Evolutionary conservation across 2,329 filamentous ascomycete genomes (phyloP).

Genomic region (Sordariomycetes sp.): DNA sequence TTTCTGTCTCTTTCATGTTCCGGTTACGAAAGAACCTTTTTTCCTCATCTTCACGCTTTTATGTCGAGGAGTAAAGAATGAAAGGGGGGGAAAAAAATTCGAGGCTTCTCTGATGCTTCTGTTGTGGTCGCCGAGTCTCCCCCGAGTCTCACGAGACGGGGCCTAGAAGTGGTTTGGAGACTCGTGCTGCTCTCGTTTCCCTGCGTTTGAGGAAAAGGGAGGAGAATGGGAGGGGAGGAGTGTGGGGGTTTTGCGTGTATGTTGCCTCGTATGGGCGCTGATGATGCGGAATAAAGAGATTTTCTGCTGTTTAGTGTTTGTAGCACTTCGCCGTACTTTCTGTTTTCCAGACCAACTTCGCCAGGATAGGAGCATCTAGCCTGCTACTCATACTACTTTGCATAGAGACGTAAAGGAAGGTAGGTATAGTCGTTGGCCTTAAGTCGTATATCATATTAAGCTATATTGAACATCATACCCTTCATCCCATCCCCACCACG

Average conservation of each 20-base stretch:
- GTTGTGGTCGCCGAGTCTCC: not conserved
- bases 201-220: not conserved
- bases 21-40: not conserved
- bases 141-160: too few relatives aligned
- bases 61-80: not conserved
- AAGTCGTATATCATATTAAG: not conserved
- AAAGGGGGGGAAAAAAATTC: too few relatives aligned
- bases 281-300: not conserved
- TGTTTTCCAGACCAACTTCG: not conserved
- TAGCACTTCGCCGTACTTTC: not conserved
- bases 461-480: not conserved
- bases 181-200: not conserved
- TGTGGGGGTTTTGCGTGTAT: not conserved
- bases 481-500: not conserved
- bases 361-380: not conserved
- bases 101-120: not conserved
- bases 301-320: not conserved
- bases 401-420: not conserved
- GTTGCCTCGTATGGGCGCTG: not conserved
- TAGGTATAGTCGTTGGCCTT: not conserved
- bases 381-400: too few relatives aligned
- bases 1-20: not conserved
- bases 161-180: too few relatives aligned
- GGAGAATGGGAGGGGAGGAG: not conserved
- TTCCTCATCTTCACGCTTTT: not conserved